Evolutionary conservation across 805 yeast species (phyloP).

Genomic region (Kuraishia cidri): DNA sequence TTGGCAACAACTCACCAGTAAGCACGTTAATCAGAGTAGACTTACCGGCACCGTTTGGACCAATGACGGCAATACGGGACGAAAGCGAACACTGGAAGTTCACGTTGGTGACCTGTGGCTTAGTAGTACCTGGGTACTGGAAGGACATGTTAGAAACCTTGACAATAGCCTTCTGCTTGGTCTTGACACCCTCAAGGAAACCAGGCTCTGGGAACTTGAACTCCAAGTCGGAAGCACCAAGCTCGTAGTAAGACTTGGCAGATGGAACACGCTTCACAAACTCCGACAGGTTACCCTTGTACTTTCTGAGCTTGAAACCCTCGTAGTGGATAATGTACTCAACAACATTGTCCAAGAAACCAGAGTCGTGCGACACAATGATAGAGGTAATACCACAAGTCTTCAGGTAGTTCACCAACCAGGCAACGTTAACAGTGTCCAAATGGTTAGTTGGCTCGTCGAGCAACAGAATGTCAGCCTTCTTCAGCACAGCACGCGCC

Average conservation of each 20-base stretch:
- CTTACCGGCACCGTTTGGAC: constrained; percentile 99
- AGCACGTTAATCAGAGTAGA: constrained; percentile 97
- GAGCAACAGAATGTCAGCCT: constrained; percentile 94
- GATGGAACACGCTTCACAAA: constrained; percentile 98
- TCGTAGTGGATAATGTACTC: constrained; percentile 99
- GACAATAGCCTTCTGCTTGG: constrained; percentile 99
- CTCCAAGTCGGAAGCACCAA: constrained; percentile 96
- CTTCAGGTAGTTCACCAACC: constrained; percentile 98
- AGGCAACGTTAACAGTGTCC: constrained; percentile 99
- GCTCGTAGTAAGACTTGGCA: constrained; percentile 97
- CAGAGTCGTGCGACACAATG: constrained; percentile 98
- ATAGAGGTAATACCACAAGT: constrained; percentile 98
- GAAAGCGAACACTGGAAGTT: constrained; percentile 99
- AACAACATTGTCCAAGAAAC: constrained; percentile 95
- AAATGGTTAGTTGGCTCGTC: constrained; percentile 99
- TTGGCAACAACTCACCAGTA: constrained; percentile 99
- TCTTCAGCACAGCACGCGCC: constrained; percentile 98
- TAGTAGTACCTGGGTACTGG: constrained; percentile 99
- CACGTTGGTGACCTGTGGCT: constrained; percentile 88
- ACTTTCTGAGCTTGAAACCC: constrained; percentile 98
- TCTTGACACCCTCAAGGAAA: constrained; percentile 99
- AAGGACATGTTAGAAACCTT: constrained; percentile 95
- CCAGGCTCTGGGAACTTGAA: constrained; percentile 99
- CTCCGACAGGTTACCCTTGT: constrained; percentile 99
- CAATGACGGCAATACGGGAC: constrained; percentile 99